Evolutionary conservation across 371 early-diverging fungal species (phyloP).

Genomic region (Thermomucor indicae-seudaticae): DNA sequence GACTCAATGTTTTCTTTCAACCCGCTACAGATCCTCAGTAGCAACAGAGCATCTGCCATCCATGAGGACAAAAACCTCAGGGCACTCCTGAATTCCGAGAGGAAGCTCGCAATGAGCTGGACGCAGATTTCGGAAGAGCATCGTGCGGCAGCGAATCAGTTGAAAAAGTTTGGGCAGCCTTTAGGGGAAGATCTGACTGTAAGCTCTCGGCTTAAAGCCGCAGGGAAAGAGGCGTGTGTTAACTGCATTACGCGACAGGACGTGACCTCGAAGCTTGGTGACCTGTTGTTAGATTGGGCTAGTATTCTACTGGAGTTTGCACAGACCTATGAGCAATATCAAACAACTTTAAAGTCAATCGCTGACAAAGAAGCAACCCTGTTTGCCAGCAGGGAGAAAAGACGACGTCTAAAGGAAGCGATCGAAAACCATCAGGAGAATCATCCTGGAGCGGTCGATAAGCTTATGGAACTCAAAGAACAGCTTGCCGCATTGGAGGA

Average conservation of each 20-base stretch:
- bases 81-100: slow-evolving; percentile 20
- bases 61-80: slow-evolving; percentile 25
- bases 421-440: slow-evolving; percentile 23
- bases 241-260: slow-evolving; percentile 16
- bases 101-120: slow-evolving; percentile 17
- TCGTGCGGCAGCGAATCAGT: slow-evolving; percentile 25
- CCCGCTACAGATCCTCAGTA: slow-evolving; percentile 14
- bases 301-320: slow-evolving; percentile 28
- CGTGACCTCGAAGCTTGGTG: slow-evolving; percentile 29
- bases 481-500: slow-evolving; percentile 24
- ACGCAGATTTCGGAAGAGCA: slow-evolving; percentile 25
- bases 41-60: neutral
- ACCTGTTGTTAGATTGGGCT: slow-evolving; percentile 25
- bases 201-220: slow-evolving; percentile 2
- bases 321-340: slow-evolving; percentile 34
- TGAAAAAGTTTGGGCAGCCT: slow-evolving; percentile 32
- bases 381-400: slow-evolving; percentile 24
- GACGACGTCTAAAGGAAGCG: slow-evolving; percentile 20
- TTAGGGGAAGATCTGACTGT: slow-evolving; percentile 39
- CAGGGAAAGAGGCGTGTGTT: neutral
- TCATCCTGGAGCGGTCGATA: slow-evolving; percentile 23
- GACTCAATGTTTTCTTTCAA: slow-evolving; percentile 31
- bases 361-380: slow-evolving; percentile 23
- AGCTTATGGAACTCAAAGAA: slow-evolving; percentile 22
- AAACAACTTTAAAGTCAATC: slow-evolving; percentile 31